A percentile compares a stretch with the other conserved stretches of the same genome.
phyloP scores from a whole-genome alignment of 1,139 yeast genomes.

The Zygosaccharomyces sapae region DNA sequence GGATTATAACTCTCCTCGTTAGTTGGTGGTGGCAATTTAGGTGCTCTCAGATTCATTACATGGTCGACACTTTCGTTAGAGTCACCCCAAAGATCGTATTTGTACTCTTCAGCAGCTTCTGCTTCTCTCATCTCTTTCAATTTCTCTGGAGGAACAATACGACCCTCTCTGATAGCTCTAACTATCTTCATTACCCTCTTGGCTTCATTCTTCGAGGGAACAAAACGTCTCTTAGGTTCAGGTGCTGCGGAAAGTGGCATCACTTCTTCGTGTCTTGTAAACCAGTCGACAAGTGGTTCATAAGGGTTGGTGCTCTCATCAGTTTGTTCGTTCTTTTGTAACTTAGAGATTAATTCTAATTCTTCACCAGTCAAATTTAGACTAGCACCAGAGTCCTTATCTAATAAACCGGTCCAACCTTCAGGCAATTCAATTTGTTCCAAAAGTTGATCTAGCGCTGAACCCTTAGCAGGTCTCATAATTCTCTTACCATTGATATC shows the following conservation, averaged over 20 bases:
- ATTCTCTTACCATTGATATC: slow-evolving; percentile 95
- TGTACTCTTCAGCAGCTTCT: slow-evolving; percentile 46
- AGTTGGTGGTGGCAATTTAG: slow-evolving; percentile 93
- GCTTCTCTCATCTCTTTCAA: slow-evolving; percentile 50
- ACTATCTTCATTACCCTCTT: slow-evolving; percentile 95
- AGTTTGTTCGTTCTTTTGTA: slow-evolving; percentile 80
- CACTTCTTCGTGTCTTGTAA: slow-evolving; percentile 75
- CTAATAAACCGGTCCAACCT: slow-evolving; percentile 97
- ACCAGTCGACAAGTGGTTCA: slow-evolving; percentile 95
- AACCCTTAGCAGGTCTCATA: slow-evolving; percentile 97
- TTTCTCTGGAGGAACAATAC: slow-evolving; percentile 72
- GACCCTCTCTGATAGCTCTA: slow-evolving; percentile 91
- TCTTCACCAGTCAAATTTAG: slow-evolving; percentile 86
- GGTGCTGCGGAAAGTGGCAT: slow-evolving; percentile 93
- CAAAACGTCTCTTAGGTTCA: slow-evolving; percentile 94
- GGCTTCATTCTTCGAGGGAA: slow-evolving; percentile 96
- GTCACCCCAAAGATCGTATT: slow-evolving; percentile 85
- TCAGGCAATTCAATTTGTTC: slow-evolving; percentile 91
- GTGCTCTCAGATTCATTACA: slow-evolving; percentile 89
- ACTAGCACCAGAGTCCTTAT: slow-evolving; percentile 83
- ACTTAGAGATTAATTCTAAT: slow-evolving; percentile 78
- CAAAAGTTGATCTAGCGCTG: slow-evolving; percentile 83
- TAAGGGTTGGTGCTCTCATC: slow-evolving; percentile 81
- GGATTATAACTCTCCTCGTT: slow-evolving; percentile 97
- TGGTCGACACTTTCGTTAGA: slow-evolving; percentile 58